Evolutionary conservation across 2,329 filamentous ascomycete species (phyloP).

Genomic region (Aspergillus japonicus): DNA sequence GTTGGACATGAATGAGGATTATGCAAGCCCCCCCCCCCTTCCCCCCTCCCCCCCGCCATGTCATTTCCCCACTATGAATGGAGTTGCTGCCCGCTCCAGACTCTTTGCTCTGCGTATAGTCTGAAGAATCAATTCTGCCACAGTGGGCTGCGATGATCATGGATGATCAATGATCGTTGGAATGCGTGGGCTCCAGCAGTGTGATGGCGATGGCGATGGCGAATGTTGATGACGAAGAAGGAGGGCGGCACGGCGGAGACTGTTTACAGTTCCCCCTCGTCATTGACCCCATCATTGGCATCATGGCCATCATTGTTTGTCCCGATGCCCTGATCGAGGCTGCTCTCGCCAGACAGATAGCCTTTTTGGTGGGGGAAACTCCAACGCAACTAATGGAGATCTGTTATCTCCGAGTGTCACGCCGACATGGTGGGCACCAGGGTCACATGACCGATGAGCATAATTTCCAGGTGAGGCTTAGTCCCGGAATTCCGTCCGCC

Average conservation of each 20-base stretch:
- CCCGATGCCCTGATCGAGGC: not conserved
- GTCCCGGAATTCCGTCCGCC: too few relatives aligned
- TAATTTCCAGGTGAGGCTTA: not conserved
- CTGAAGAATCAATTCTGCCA: not conserved
- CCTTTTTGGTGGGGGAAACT: not conserved
- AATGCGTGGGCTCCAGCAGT: not conserved
- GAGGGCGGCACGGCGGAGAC: too few relatives aligned
- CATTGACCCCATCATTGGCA: not conserved
- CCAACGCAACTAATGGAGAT: not conserved
- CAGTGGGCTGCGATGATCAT: not conserved
- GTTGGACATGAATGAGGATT: not conserved
- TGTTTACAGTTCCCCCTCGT: not conserved
- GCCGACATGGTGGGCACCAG: not conserved
- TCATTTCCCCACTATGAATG: not conserved
- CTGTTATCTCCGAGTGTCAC: not conserved
- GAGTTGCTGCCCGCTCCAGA: not conserved
- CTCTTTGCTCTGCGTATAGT: not conserved
- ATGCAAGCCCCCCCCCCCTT: not conserved
- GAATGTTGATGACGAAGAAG: too few relatives aligned
- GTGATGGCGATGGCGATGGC: not conserved
- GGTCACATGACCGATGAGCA: not conserved
- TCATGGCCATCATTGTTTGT: not conserved
- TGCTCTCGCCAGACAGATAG: not conserved
- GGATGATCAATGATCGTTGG: not conserved
- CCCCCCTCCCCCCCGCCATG: not conserved